Evolutionary conservation across 768 basidiomycete species (phyloP).

Genomic region (Lactifluus subvellereus): DNA sequence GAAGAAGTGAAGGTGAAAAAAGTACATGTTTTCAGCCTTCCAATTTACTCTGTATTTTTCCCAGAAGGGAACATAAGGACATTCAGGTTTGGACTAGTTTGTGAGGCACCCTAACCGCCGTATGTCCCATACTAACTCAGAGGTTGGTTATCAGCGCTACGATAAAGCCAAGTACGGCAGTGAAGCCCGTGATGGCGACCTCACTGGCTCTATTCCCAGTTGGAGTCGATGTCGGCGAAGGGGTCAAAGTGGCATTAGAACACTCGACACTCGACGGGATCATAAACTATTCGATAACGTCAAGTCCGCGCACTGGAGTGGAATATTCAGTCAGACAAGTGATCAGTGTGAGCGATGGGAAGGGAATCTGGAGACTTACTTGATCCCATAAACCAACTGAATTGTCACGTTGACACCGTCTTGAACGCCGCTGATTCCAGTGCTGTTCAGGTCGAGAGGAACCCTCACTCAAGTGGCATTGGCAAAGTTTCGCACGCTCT

Average conservation of each 20-base stretch:
- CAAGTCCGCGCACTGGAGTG: constrained; percentile 67
- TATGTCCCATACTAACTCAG: not conserved
- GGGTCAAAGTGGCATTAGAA: constrained; percentile 29
- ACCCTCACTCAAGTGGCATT: constrained; percentile 51
- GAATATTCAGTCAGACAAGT: not conserved
- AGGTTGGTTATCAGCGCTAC: not conserved
- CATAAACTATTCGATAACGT: constrained; percentile 51
- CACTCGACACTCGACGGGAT: constrained; percentile 41
- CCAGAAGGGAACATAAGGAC: not conserved
- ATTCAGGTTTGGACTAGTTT: not conserved
- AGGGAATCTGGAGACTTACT: constrained; percentile 33
- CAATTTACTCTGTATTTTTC: not conserved
- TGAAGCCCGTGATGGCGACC: constrained; percentile 1
- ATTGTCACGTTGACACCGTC: constrained; percentile 72
- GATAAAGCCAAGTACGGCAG: not conserved
- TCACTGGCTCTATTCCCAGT: not conserved
- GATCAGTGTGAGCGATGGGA: not conserved
- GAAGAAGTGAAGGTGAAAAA: not conserved
- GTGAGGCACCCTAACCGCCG: not conserved
- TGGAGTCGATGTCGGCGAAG: too few species aligned
- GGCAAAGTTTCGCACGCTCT: constrained; percentile 44
- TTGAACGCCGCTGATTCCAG: constrained; percentile 44
- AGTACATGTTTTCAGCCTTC: not conserved
- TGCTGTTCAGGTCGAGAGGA: constrained; percentile 51
- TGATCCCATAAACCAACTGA: constrained; percentile 65